These are phyloP conservation scores for Cordia subcordata DNA, from an alignment of 257 asterid genomes.

Conservation along the genomic window DNA sequence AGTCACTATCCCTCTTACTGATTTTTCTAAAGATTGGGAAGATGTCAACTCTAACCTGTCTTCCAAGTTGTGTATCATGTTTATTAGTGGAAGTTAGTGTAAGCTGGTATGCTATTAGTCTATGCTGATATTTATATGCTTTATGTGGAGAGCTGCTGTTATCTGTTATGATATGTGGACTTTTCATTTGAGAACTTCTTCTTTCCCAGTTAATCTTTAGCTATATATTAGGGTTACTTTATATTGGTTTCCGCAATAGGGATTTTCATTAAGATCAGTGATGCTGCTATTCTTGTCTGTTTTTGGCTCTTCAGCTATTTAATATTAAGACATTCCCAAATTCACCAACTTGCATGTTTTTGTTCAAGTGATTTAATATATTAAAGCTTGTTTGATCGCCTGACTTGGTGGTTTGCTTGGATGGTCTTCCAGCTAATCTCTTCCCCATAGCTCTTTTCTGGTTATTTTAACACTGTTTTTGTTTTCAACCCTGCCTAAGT, in stretches of 20 bases:
- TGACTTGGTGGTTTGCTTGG: too few species aligned
- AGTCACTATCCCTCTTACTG: conserved; percentile 34
- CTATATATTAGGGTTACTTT: not conserved
- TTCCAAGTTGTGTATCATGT: conserved; percentile 8
- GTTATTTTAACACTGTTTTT: too few species aligned
- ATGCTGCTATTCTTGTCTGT: not conserved
- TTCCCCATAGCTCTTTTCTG: too few species aligned
- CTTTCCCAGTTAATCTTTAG: not conserved
- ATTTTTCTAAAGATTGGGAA: conserved; percentile 25
- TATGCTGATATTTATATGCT: not conserved
- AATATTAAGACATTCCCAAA: too few species aligned
- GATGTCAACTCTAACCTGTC: conserved; percentile 14
- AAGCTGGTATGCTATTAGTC: not conserved
- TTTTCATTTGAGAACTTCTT: not conserved
- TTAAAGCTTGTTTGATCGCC: too few species aligned
- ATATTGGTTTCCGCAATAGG: not conserved
- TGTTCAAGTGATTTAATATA: too few species aligned
- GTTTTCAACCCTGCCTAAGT: too few species aligned
- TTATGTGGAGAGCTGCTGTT: not conserved
- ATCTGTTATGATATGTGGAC: not conserved
- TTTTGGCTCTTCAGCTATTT: not conserved
- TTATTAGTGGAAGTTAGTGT: conserved; percentile 1
- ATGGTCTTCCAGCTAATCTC: too few species aligned
- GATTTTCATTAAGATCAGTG: not conserved
- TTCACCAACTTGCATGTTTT: too few species aligned